Evolutionary conservation across 495 filamentous ascomycete species (phyloP).

Genomic region (Daldinia vernicosa): DNA sequence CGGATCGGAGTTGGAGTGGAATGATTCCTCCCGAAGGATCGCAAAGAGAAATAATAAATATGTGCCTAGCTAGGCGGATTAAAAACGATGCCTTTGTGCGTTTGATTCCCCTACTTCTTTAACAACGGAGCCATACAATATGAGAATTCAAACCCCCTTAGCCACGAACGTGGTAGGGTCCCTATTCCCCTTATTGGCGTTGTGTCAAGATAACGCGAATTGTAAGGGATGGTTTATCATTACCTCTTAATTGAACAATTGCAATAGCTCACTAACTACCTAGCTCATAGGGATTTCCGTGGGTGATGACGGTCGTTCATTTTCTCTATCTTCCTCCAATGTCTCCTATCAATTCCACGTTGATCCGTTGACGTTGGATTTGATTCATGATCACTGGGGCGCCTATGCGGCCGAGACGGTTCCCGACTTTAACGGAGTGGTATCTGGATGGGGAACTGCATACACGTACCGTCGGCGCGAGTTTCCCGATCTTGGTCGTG

Average conservation of each 20-base stretch:
- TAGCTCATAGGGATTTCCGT: slow-evolving; percentile 54
- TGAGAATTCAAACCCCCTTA: slow-evolving; percentile 24
- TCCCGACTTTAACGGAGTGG: slow-evolving; percentile 41
- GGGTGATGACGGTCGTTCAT: slow-evolving; percentile 52
- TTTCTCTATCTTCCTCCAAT: slow-evolving; percentile 58
- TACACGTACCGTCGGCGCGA: slow-evolving; percentile 61
- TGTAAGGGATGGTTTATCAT: slow-evolving; percentile 26
- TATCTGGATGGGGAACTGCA: slow-evolving; percentile 58
- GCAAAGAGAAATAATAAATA: slow-evolving; percentile 8
- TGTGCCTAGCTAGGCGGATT: neutral
- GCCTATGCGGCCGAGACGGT: slow-evolving; percentile 55
- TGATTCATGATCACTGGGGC: slow-evolving; percentile 63
- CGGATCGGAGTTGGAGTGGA: slow-evolving; percentile 14
- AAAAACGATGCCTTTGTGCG: slow-evolving; percentile 2
- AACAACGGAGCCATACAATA: slow-evolving; percentile 2
- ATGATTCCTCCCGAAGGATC: slow-evolving; percentile 27
- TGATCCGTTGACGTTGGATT: slow-evolving; percentile 57
- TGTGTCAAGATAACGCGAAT: slow-evolving; percentile 34
- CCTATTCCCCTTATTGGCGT: slow-evolving; percentile 36
- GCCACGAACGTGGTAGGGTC: slow-evolving; percentile 22
- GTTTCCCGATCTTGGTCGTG: slow-evolving; percentile 64
- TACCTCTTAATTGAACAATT: slow-evolving; percentile 22
- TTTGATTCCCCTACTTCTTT: slow-evolving; percentile 4
- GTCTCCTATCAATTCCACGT: slow-evolving; percentile 66
- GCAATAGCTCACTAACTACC: slow-evolving; percentile 36